Evolutionary conservation across 257 asterid species (phyloP), one percentile per base, ranked within the genome.

Genomic region (Knoxia roxburghii): DNA sequence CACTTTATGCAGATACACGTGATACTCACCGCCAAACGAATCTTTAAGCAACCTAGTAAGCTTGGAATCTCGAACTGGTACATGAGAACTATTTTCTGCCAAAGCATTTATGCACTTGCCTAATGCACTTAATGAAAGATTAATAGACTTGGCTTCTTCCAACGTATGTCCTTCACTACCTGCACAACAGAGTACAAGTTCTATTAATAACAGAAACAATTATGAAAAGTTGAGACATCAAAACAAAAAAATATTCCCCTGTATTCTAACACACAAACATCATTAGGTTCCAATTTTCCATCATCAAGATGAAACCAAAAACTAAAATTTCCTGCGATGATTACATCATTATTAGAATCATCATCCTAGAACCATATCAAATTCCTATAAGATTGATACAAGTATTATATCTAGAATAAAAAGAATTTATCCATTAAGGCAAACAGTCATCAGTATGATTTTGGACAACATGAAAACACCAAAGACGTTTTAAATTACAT

Each of bases 31-130:
- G 85, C 99, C 99, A 87, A 94, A 94, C 69, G 99, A 91, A 83
- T 94, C 99, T 83, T 87, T 91, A 59, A 94, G 99, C 72, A 94
- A 72, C 80, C 99, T 82, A 37, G 99, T 94, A 65, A 94, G 96
- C 79, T 94, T 94, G 24, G 99, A 94, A 82, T 94, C 99, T 40
- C 98, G 94, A 80, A 94, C 95, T 6, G 98, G 99, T 65, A 94
- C 96, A 76, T 94, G 99, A 73, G 98, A 64, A 80, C 98, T 87
- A 77, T 94, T 91, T 81, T 94, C 99, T 58, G 99, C 99, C 86
- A 94, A 80, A 61, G 99, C 98, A 84, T 94, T 94, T 82, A 94
- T 91, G 82, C 98, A 94, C 80, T 94, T 94, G 75, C 99, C 99
- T 68, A 94, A 73, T 71, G 99, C 97, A 83, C 98, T 94, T 62